Conservation (phyloP, 2,329 filamentous ascomycete genomes). For the Penicillium sp. region DNA sequence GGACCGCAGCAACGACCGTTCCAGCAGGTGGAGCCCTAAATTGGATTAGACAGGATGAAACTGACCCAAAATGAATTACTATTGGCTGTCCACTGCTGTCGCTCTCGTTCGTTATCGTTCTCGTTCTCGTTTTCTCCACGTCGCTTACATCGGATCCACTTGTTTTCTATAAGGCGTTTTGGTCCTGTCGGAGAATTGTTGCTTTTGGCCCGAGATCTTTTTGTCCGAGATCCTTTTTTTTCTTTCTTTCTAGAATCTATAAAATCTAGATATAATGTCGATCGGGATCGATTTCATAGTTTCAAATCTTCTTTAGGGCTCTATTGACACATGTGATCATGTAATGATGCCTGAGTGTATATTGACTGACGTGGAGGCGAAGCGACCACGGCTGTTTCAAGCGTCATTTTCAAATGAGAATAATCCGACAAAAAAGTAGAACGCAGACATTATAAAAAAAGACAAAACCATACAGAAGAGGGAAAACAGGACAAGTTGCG, state of each 20-base stretch:
- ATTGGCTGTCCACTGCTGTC: slow-evolving; percentile 20
- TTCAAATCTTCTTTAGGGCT: neutral
- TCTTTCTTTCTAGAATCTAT: neutral
- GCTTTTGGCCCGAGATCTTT: neutral
- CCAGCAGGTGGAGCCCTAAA: neutral
- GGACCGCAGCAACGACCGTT: neutral
- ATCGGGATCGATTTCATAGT: too few relatives aligned
- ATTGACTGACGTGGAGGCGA: neutral
- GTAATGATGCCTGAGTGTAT: neutral
- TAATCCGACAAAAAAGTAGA: neutral
- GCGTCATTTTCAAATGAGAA: neutral
- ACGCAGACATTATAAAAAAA: neutral
- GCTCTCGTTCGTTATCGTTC: slow-evolving; percentile 24
- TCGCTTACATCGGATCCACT: slow-evolving; percentile 19
- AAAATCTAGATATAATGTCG: neutral
- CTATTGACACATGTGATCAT: neutral
- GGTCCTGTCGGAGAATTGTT: slow-evolving; percentile 2
- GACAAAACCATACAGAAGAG: neutral
- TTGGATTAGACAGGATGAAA: neutral
- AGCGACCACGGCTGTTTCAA: neutral
- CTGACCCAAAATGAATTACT: neutral
- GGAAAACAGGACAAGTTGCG: neutral
- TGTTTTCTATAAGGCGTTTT: slow-evolving; percentile 3
- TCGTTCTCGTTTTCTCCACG: slow-evolving; percentile 8
- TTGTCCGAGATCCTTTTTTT: neutral